Conservation (phyloP, 163 green algal genomes). For the Coccomyxa subellipsoidea region DNA sequence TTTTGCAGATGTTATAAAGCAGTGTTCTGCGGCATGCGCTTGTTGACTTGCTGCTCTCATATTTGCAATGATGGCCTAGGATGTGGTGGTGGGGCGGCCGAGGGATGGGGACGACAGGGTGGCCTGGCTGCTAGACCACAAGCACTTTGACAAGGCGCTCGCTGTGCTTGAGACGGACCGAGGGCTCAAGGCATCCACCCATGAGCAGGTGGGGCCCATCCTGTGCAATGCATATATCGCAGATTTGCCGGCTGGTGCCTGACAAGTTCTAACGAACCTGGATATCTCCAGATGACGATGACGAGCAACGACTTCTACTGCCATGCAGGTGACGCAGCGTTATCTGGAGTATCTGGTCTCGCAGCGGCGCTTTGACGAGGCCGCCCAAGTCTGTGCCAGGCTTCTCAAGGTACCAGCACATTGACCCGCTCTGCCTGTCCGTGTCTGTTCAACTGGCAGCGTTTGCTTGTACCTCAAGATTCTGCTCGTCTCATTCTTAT, state of each 20-base stretch:
- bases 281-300: too few species aligned
- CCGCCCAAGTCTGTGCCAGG: conserved; percentile 60
- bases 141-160: conserved; percentile 68
- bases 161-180: conserved; percentile 50
- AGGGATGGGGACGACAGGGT: conserved; percentile 76
- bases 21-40: too few species aligned
- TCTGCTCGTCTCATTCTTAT: neutral
- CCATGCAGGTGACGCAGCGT: conserved; percentile 36
- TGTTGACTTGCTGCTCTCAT: too few species aligned
- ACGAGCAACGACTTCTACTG: too few species aligned
- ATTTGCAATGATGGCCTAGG: conserved; percentile 28
- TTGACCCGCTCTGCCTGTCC: neutral
- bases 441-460: neutral
- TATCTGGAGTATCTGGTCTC: conserved; percentile 59
- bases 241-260: too few species aligned
- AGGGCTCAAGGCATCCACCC: conserved; percentile 17
- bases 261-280: too few species aligned
- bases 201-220: conserved; percentile 6
- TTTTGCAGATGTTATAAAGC: too few species aligned
- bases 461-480: too few species aligned
- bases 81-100: conserved; percentile 63
- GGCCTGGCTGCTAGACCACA: conserved; percentile 68
- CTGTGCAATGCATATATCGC: neutral
- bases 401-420: conserved; percentile 38
- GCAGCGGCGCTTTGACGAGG: conserved; percentile 48